phyloP scores from a whole-genome alignment of 176 grass and related monocot species.

The Cenchrus fungigraminus region DNA sequence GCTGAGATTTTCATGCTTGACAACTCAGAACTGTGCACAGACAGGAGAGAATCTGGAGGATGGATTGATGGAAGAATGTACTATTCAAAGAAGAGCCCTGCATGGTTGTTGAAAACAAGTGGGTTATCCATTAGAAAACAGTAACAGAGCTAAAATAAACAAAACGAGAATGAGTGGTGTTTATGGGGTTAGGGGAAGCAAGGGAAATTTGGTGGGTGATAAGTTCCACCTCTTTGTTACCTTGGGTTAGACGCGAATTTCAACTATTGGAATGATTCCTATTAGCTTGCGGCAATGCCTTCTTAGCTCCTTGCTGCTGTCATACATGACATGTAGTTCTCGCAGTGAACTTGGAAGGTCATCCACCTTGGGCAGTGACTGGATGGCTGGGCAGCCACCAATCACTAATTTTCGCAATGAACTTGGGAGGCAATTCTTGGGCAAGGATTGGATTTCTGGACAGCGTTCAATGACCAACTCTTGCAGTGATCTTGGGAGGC shows the following conservation, averaged over 20 bases:
- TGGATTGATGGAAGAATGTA: background rate
- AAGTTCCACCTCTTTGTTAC: background rate
- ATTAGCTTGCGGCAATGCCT: constrained; percentile 17
- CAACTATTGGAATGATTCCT: constrained; percentile 23
- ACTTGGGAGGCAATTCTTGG: background rate
- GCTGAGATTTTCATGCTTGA: background rate
- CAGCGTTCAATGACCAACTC: accelerated
- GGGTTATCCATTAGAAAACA: background rate
- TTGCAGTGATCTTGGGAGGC: background rate
- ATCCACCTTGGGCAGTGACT: background rate
- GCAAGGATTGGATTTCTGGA: background rate
- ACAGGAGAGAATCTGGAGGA: background rate
- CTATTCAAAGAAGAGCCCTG: background rate
- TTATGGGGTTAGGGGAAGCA: too few species aligned
- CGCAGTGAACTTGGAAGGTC: background rate
- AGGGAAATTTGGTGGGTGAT: too few species aligned
- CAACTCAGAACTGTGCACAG: background rate
- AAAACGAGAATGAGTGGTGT: background rate
- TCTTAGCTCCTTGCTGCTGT: background rate
- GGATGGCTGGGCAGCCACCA: accelerated
- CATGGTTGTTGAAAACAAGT: background rate
- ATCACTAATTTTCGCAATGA: background rate
- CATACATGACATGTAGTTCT: accelerated
- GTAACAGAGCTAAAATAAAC: background rate
- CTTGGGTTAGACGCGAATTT: background rate